phyloP scores from a whole-genome alignment of 345 rosid species.

The Kernera saxatilis region DNA sequence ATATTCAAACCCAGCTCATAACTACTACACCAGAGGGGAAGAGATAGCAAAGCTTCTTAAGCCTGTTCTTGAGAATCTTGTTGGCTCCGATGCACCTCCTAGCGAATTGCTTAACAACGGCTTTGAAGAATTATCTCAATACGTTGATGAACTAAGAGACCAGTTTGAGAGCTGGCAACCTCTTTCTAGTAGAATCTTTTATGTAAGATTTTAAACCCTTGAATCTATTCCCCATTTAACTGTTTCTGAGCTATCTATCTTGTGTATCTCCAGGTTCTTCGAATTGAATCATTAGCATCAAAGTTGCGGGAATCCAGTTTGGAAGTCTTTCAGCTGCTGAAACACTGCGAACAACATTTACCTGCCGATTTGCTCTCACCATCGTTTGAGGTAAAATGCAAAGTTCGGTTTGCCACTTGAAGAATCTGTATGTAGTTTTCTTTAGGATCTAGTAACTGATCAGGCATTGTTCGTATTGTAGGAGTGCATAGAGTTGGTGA shows the following conservation, averaged over 20 bases:
- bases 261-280: constrained; percentile 51
- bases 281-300: constrained; percentile 55
- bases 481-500: constrained; percentile 59
- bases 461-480: constrained; percentile 33
- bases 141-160: constrained; percentile 55
- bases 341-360: constrained; percentile 50
- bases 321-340: constrained; percentile 61
- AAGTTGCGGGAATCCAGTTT: constrained; percentile 51
- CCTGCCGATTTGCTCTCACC: constrained; percentile 62
- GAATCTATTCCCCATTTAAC: background rate
- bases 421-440: background rate
- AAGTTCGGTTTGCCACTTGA: background rate
- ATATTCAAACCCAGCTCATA: constrained; percentile 52
- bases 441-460: background rate
- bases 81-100: constrained; percentile 54
- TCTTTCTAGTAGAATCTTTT: constrained; percentile 64
- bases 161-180: constrained; percentile 64
- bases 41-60: constrained; percentile 67
- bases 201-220: constrained; percentile 45
- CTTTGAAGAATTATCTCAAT: constrained; percentile 61
- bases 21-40: constrained; percentile 57
- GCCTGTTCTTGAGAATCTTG: constrained; percentile 66
- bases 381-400: constrained; percentile 65
- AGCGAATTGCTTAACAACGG: constrained; percentile 51
- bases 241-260: background rate